phyloP scores from a whole-genome alignment of 2,329 filamentous ascomycete species.

The Neofusicoccum kwambonambiense region DNA sequence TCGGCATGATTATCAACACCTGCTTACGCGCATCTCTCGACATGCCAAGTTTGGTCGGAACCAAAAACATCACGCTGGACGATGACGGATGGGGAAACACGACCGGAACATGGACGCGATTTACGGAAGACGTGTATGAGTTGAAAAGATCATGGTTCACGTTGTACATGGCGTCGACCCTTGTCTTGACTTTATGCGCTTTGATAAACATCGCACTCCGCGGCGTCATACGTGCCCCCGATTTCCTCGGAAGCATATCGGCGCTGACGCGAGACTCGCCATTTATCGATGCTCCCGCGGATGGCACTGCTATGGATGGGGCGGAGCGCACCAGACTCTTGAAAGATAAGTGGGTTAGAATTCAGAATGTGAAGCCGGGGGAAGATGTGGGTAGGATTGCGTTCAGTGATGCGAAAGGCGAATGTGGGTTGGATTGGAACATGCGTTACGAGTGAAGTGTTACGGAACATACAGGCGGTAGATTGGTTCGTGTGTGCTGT shows the following conservation, averaged over 20 bases:
- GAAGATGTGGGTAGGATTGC: slow-evolving; percentile 21
- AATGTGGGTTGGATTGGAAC: not conserved
- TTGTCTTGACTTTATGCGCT: slow-evolving; percentile 14
- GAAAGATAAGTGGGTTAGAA: slow-evolving; percentile 20
- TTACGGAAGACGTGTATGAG: not conserved
- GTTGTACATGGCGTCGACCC: slow-evolving; percentile 7
- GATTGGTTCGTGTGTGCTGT: too few species aligned
- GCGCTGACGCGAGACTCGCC: slow-evolving; percentile 19
- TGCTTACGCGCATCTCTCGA: slow-evolving; percentile 5
- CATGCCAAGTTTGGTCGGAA: not conserved
- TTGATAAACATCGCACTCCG: slow-evolving; percentile 18
- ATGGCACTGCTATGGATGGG: slow-evolving; percentile 16
- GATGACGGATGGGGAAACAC: not conserved
- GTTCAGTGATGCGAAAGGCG: slow-evolving; percentile 1
- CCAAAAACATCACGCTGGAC: not conserved
- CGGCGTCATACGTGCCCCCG: slow-evolving; percentile 8
- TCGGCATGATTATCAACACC: slow-evolving; percentile 21
- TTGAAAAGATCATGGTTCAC: slow-evolving; percentile 2
- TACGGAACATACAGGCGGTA: too few species aligned
- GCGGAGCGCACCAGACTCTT: slow-evolving; percentile 17
- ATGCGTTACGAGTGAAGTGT: not conserved
- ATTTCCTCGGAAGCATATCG: slow-evolving; percentile 21
- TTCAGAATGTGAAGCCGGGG: slow-evolving; percentile 22
- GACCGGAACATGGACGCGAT: not conserved
- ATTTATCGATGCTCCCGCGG: slow-evolving; percentile 16